phyloP scores from a whole-genome alignment of 306 rosid species.

The Cucumis hystrix region DNA sequence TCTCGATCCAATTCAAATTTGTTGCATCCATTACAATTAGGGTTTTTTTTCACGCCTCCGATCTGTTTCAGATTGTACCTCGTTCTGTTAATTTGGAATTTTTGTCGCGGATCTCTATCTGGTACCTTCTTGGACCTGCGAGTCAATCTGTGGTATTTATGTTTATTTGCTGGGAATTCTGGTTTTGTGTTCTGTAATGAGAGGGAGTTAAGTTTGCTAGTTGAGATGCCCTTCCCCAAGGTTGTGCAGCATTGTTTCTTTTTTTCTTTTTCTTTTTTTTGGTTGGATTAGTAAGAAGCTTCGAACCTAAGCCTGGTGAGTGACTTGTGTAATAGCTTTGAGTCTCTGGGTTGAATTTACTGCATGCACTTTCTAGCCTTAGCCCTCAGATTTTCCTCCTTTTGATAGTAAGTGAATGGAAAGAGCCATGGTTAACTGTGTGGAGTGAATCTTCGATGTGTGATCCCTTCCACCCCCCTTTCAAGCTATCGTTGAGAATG shows the following conservation, averaged over 20 bases:
- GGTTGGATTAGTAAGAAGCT: neutral
- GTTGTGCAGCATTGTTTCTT: neutral
- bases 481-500: neutral
- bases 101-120: slow-evolving; percentile 11
- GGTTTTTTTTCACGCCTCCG: slow-evolving; percentile 36
- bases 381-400: neutral
- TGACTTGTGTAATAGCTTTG: neutral
- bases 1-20: slow-evolving; percentile 58
- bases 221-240: neutral
- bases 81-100: neutral
- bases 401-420: neutral
- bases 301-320: neutral
- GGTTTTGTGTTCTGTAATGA: slow-evolving; percentile 19
- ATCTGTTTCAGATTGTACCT: slow-evolving; percentile 39
- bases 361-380: neutral
- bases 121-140: slow-evolving; percentile 19
- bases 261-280: too few relatives aligned
- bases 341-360: neutral
- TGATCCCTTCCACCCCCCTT: neutral
- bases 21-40: slow-evolving; percentile 27
- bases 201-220: slow-evolving; percentile 20
- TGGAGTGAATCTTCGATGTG: neutral
- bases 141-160: slow-evolving; percentile 20
- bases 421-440: slow-evolving; percentile 1
- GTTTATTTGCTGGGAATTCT: neutral